Conservation (phyloP, 495 filamentous ascomycete species). For the Margaritispora aquatica region DNA sequence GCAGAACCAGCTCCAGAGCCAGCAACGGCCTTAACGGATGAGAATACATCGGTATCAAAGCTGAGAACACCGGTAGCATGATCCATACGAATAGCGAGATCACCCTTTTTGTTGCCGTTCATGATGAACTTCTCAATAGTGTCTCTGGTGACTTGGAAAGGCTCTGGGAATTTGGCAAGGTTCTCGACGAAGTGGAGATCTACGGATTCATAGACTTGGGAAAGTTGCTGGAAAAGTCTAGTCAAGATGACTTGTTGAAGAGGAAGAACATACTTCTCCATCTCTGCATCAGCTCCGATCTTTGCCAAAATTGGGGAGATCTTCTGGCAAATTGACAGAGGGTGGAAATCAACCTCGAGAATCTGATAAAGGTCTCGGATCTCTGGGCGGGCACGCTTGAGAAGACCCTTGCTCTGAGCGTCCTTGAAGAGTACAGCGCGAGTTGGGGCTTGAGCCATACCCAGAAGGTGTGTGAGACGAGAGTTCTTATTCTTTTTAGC, state of each 20-base stretch:
- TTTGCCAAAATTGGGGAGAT: slow-evolving; percentile 92
- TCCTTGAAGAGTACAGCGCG: slow-evolving; percentile 92
- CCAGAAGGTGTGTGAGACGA: slow-evolving; percentile 89
- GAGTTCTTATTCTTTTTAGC: slow-evolving; percentile 98
- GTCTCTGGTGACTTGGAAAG: slow-evolving; percentile 84
- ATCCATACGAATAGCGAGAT: slow-evolving; percentile 92
- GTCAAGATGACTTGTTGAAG: slow-evolving; percentile 98
- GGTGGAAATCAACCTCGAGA: slow-evolving; percentile 97
- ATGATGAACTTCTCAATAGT: slow-evolving; percentile 99
- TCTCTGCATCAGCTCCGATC: slow-evolving; percentile 90
- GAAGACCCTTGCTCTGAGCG: slow-evolving; percentile 85
- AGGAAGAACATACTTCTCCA: slow-evolving; percentile 92
- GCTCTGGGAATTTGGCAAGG: slow-evolving; percentile 92
- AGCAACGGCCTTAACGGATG: slow-evolving; percentile 84
- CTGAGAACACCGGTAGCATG: slow-evolving; percentile 91
- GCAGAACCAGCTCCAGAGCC: slow-evolving; percentile 84
- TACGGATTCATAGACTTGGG: slow-evolving; percentile 98
- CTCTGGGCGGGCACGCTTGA: slow-evolving; percentile 85
- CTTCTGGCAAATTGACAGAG: slow-evolving; percentile 97
- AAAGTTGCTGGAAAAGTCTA: slow-evolving; percentile 96
- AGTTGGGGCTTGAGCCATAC: slow-evolving; percentile 83
- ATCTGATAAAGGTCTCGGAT: slow-evolving; percentile 97
- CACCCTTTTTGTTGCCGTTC: slow-evolving; percentile 99
- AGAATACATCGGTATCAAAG: slow-evolving; percentile 97
- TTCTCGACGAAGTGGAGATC: slow-evolving; percentile 90